phyloP scores from a whole-genome alignment of 2,329 filamentous ascomycete genomes.

The Colletotrichum simmondsii region DNA sequence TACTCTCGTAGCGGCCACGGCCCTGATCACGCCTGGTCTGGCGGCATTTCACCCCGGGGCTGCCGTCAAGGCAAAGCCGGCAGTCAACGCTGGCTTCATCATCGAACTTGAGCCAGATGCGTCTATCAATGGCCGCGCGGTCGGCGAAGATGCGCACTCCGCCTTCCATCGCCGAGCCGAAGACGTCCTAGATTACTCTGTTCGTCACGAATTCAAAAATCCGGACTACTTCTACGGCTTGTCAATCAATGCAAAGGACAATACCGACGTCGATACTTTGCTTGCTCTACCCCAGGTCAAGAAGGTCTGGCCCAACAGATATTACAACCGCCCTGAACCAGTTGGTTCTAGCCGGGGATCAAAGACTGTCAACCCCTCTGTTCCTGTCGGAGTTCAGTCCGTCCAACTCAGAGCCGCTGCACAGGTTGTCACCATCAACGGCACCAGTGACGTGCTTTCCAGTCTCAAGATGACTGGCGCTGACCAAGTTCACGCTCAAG shows the following conservation, averaged over 20 bases:
- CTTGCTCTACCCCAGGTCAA: conserved; percentile 33
- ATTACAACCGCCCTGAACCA: conserved; percentile 28
- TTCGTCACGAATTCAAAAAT: conserved; percentile 34
- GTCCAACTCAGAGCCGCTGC: conserved; percentile 1
- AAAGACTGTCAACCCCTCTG: neutral
- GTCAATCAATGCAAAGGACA: conserved; percentile 30
- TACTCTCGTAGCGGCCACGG: neutral
- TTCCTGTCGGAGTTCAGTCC: conserved; percentile 1
- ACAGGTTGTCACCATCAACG: conserved; percentile 17
- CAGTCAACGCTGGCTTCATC: conserved; percentile 16
- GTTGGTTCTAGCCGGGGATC: conserved; percentile 4
- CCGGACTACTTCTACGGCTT: conserved; percentile 34
- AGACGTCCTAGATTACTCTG: conserved; percentile 21
- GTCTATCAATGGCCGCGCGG: conserved; percentile 9
- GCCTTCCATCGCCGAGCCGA: conserved; percentile 23
- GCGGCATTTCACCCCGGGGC: neutral
- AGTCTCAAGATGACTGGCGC: conserved; percentile 46
- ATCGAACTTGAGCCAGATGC: conserved; percentile 16
- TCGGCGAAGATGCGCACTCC: conserved; percentile 16
- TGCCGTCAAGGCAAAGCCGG: neutral
- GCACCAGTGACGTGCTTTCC: conserved; percentile 21
- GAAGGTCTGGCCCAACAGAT: conserved; percentile 33
- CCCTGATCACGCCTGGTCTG: neutral
- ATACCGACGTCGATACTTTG: conserved; percentile 15
- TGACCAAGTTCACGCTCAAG: conserved; percentile 48